Percentiles rank a stretch among this genome's conserved stretches.
phyloP scores from a whole-genome alignment of 768 basidiomycete species.

The Trametes punicea region DNA sequence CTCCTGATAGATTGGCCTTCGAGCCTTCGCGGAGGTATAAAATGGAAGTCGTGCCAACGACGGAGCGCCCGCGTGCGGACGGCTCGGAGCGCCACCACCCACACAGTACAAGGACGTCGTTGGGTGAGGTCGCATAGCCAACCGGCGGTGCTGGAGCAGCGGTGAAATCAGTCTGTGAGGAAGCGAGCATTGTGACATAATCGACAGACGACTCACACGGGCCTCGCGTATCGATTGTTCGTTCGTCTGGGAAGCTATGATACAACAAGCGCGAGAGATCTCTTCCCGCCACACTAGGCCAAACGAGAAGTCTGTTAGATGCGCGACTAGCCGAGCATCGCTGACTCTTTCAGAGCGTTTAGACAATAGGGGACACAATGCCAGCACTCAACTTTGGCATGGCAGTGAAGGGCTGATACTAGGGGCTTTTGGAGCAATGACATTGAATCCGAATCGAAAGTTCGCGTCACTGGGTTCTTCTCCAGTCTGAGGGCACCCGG shows the following conservation, averaged over 20 bases:
- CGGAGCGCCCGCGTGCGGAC: constrained; percentile 9
- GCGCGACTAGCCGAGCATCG: neutral
- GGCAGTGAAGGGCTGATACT: constrained; percentile 3
- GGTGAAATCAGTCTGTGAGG: neutral
- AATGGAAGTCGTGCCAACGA: constrained; percentile 11
- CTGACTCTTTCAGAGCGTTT: neutral
- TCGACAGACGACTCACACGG: neutral
- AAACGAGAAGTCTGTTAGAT: neutral
- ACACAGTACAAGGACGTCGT: neutral
- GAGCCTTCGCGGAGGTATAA: constrained; percentile 8
- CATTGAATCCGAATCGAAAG: neutral
- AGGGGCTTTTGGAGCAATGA: neutral
- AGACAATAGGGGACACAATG: neutral
- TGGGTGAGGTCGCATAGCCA: constrained; percentile 1
- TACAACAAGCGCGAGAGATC: constrained; percentile 4
- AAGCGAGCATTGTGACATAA: neutral
- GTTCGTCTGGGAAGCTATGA: neutral
- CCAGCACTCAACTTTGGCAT: constrained; percentile 1
- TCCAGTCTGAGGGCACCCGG: neutral
- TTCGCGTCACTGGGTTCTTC: neutral
- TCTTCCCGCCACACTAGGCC: neutral
- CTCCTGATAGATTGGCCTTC: constrained; percentile 11
- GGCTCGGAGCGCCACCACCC: constrained; percentile 5
- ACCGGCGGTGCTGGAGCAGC: neutral
- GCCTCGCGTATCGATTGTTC: neutral